phyloP scores from a whole-genome alignment of 352 stramenopile species.

The Phytopythium mirpurense region DNA sequence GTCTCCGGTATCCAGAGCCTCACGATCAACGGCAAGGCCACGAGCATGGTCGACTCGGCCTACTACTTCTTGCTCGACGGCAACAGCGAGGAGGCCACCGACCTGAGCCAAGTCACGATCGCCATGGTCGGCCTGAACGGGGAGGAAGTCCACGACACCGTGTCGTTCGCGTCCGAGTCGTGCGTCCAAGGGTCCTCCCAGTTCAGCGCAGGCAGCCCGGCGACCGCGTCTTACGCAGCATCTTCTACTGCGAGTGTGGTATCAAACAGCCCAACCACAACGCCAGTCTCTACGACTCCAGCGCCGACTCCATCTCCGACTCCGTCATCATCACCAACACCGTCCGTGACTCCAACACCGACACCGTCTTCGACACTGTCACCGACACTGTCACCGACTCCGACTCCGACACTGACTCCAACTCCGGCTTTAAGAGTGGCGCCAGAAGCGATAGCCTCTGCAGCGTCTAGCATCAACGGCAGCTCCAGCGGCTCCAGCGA shows the following conservation, averaged over 20 bases:
- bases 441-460: not conserved
- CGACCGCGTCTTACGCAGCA: not conserved
- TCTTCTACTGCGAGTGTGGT: constrained; percentile 2
- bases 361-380: too few species aligned
- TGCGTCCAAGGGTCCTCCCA: constrained; percentile 47
- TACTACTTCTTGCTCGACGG: constrained; percentile 66
- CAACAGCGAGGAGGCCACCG: constrained; percentile 24
- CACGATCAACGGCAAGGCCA: constrained; percentile 46
- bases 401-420: too few species aligned
- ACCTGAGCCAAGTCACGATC: constrained; percentile 40
- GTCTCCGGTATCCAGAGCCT: constrained; percentile 43
- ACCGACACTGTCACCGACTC: too few species aligned
- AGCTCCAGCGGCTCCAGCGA: constrained; percentile 8
- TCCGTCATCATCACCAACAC: constrained; percentile 5
- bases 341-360: constrained; percentile 6
- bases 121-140: constrained; percentile 42
- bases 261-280: constrained; percentile 5
- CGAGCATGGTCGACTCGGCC: constrained; percentile 51
- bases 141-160: constrained; percentile 44
- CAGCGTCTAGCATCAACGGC: not conserved
- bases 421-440: not conserved
- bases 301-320: constrained; percentile 10
- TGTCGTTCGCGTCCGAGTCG: constrained; percentile 38
- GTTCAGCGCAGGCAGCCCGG: constrained; percentile 18
- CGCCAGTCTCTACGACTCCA: constrained; percentile 5